phyloP scores from a whole-genome alignment of 1,284 basidiomycete species.

The Microbotryomycetes sp. region DNA sequence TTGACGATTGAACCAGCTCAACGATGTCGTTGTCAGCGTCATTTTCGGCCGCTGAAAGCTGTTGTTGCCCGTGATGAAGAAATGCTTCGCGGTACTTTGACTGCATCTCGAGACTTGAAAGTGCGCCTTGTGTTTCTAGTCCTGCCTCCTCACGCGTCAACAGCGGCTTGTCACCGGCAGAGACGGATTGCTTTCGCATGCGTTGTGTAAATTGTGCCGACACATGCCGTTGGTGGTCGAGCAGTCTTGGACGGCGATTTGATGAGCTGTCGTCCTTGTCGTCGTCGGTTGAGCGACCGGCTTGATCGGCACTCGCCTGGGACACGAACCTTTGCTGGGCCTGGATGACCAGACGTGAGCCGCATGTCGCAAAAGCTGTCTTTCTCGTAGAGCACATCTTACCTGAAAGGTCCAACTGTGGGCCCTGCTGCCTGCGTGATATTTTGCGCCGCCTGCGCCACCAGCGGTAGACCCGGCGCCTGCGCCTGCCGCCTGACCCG shows the following conservation, averaged over 20 bases:
- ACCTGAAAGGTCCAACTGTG: conserved; percentile 25
- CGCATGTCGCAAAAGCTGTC: background rate
- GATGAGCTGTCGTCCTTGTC: conserved; percentile 17
- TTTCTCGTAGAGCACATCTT: background rate
- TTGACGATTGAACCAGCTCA: no score
- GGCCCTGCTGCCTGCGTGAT: conserved; percentile 23
- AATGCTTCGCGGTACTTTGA: conserved; percentile 22
- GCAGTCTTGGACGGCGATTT: conserved; percentile 1
- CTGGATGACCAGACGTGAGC: background rate
- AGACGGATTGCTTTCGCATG: background rate
- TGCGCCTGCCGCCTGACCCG: conserved; percentile 6
- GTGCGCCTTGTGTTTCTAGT: conserved; percentile 4
- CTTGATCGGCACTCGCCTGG: conserved; percentile 12
- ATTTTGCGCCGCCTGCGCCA: conserved; percentile 18
- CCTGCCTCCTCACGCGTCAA: conserved; percentile 24
- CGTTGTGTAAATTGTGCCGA: background rate
- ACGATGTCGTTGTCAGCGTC: no score
- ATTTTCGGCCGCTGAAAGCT: no score
- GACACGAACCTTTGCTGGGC: conserved; percentile 7
- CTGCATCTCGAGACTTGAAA: conserved; percentile 25
- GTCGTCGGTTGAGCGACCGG: conserved; percentile 13
- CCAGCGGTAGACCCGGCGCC: conserved; percentile 12
- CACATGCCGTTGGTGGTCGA: background rate
- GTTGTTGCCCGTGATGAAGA: no score
- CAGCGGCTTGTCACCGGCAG: conserved; percentile 8